phyloP scores from a whole-genome alignment of 2,329 filamentous ascomycete genomes.

The Diaporthe destruens region DNA sequence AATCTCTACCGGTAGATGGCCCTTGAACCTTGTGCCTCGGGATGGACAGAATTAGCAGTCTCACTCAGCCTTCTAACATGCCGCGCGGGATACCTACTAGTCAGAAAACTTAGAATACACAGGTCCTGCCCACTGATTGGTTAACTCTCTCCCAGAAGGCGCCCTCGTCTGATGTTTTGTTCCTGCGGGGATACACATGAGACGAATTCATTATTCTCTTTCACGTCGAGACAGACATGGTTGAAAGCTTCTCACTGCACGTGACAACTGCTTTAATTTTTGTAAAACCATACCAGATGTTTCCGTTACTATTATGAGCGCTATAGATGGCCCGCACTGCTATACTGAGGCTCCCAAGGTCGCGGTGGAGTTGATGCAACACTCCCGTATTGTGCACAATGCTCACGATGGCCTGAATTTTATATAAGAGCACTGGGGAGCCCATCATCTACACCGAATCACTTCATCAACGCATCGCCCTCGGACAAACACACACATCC shows the following conservation, averaged over 20 bases:
- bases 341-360: background rate
- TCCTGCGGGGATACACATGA: slow-evolving; percentile 10
- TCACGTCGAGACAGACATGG: background rate
- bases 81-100: background rate
- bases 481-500: background rate
- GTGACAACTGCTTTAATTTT: slow-evolving; percentile 6
- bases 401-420: background rate
- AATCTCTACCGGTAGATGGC: background rate
- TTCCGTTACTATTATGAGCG: background rate
- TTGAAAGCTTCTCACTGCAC: slow-evolving; percentile 7
- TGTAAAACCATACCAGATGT: slow-evolving; percentile 5
- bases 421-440: background rate
- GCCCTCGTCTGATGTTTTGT: background rate
- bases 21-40: background rate
- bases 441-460: background rate
- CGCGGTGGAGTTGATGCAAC: too few species aligned
- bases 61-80: background rate
- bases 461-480: background rate
- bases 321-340: background rate
- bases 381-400: background rate
- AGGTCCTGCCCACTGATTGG: background rate
- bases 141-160: background rate
- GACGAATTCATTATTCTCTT: background rate
- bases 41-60: slow-evolving; percentile 9
- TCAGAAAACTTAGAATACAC: background rate